Evolutionary conservation across 140 eudicot species (phyloP), one percentile per base, ranked within the genome.

Genomic region (Anethum foeniculum): DNA sequence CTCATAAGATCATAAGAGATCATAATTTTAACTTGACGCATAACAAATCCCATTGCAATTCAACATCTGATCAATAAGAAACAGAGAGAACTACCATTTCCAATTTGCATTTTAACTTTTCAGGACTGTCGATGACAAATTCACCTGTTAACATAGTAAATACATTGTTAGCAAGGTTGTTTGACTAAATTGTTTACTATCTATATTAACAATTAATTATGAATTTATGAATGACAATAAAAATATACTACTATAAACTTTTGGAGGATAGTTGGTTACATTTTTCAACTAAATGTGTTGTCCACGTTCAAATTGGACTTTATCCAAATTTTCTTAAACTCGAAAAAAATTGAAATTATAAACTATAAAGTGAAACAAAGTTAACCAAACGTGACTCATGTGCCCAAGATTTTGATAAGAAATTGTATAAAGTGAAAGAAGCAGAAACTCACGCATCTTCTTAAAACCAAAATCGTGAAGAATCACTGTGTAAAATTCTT

Each of bases 401-500:
- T 41, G 46, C 9, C 46, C 46, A 41, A 41, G 46, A 10, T 41
- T 41, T 8, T 62, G 39, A 19, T 10, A 34, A 38, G 4, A n/a
- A 8, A 3, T 16, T 0, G 41, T 49, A 51, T 2, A 25, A 36
- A 80, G 62, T 34, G 43, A 79, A 30, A 56, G 47, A 68, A 67
- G 52, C 48, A 48, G 81, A 73, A 41, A 87, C 98, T 91, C 87
- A 95, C 99, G 86, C 96, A 90, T 95, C 89, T 95, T 93, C 51
- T 81, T 87, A 64, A 87, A 95, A 72, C 99, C 99, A 87, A 95
- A 95, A 82, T 95, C 99, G 81, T 95, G 99, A 56, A 98, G 99
- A 77, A 95, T 91, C 62, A 93, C 85, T n/a, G 98, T 91, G 87
- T 95, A 95, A 80, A 95, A 95, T 84, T 95, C 97, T 80, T 98